phyloP scores from a whole-genome alignment of 495 filamentous ascomycete species.

The Aspergillus incahuasiensis region DNA sequence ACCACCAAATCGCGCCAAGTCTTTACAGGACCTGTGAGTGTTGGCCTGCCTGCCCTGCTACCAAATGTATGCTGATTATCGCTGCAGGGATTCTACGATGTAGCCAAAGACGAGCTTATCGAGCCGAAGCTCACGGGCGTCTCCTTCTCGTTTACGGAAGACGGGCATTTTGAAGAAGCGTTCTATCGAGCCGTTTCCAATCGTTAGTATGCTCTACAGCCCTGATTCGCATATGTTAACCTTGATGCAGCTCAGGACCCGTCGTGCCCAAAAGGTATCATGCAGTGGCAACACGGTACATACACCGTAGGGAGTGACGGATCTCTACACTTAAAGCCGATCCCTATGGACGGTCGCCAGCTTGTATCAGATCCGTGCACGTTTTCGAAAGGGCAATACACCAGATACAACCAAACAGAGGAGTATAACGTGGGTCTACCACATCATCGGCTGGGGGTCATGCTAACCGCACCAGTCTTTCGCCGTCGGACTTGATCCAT shows the following conservation, averaged over 20 bases:
- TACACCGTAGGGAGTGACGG: constrained; percentile 53
- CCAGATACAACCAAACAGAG: constrained; percentile 66
- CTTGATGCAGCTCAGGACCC: constrained; percentile 52
- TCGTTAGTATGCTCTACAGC: constrained; percentile 46
- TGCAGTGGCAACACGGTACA: constrained; percentile 77
- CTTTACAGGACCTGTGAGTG: constrained; percentile 65
- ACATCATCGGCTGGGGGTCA: neutral
- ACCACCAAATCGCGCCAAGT: constrained; percentile 69
- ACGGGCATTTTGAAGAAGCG: constrained; percentile 70
- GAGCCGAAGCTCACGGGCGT: constrained; percentile 72
- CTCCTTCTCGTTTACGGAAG: constrained; percentile 72
- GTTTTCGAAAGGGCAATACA: constrained; percentile 50
- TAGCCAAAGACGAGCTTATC: constrained; percentile 60
- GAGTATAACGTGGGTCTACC: constrained; percentile 50
- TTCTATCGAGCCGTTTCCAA: constrained; percentile 71
- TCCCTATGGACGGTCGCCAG: constrained; percentile 68
- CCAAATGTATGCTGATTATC: neutral
- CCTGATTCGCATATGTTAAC: neutral
- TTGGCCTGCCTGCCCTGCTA: neutral
- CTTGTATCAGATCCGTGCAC: constrained; percentile 64
- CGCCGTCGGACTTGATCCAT: constrained; percentile 56
- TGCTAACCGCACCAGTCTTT: constrained; percentile 49
- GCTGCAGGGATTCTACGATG: constrained; percentile 67
- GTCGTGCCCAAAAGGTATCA: constrained; percentile 60
- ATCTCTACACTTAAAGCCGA: constrained; percentile 57